These are phyloP conservation scores for Oryza punctata DNA, from an alignment of 176 grass and related monocot species.

Conservation along the genomic window DNA sequence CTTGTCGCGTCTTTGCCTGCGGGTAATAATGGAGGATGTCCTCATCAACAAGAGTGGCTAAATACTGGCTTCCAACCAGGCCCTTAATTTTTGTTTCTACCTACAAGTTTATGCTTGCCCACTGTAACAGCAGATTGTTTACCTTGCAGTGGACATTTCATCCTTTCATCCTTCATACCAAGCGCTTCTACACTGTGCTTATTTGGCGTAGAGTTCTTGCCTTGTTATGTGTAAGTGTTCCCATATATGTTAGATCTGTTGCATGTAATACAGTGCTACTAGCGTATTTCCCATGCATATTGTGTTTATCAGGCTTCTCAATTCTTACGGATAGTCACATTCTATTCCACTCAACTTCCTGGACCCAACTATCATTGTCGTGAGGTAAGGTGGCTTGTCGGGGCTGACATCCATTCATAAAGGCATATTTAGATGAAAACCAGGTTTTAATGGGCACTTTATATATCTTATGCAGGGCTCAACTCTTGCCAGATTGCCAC, in stretches of 20 bases:
- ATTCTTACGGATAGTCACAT: conserved; percentile 77
- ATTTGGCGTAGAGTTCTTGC: conserved; percentile 85
- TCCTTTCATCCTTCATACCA: conserved; percentile 80
- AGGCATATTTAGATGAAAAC: neutral
- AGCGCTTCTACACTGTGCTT: conserved; percentile 83
- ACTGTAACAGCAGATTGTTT: neutral
- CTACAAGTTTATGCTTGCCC: neutral
- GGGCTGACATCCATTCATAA: neutral
- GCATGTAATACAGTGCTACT: conserved; percentile 1
- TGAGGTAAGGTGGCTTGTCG: conserved; percentile 49
- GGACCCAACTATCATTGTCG: conserved; percentile 92
- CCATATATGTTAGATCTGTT: conserved; percentile 6
- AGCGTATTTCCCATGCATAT: neutral
- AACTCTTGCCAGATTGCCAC: conserved; percentile 70
- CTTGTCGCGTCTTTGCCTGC: too few relatives aligned
- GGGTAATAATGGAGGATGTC: too few relatives aligned
- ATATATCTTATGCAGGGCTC: conserved; percentile 53
- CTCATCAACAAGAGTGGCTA: too few relatives aligned
- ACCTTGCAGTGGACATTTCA: conserved; percentile 84
- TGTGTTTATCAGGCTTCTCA: conserved; percentile 67
- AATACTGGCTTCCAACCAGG: too few relatives aligned
- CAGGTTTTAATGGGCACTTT: neutral
- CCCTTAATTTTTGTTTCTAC: neutral
- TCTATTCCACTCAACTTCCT: conserved; percentile 90
- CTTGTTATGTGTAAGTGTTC: conserved; percentile 77